These are phyloP conservation scores for Monosporascus cannonballus DNA, from an alignment of 2,329 filamentous ascomycete species.

Conservation along the genomic window DNA sequence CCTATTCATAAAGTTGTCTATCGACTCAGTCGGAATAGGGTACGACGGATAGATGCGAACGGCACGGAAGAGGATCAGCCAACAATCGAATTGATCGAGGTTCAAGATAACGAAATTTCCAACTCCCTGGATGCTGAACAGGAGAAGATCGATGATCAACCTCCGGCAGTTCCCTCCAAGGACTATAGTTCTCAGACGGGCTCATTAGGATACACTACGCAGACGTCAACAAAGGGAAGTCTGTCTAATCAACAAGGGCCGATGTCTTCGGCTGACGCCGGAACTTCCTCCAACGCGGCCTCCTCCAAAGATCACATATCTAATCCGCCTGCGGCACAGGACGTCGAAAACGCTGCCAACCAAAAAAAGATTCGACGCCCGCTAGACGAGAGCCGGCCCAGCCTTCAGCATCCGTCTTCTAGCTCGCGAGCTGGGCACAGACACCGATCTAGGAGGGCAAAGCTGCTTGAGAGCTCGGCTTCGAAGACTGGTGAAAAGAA, in stretches of 20 bases:
- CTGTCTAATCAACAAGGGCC: slow-evolving; percentile 4
- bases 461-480: slow-evolving; percentile 15
- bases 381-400: slow-evolving; percentile 13
- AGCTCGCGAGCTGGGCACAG: slow-evolving; percentile 17
- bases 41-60: slow-evolving; percentile 33
- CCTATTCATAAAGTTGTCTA: slow-evolving; percentile 53
- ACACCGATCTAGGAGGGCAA: slow-evolving; percentile 23
- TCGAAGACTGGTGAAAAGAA: slow-evolving; percentile 36
- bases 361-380: slow-evolving; percentile 41
- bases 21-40: slow-evolving; percentile 47
- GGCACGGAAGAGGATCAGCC: slow-evolving; percentile 21
- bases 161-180: slow-evolving; percentile 21
- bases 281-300: slow-evolving; percentile 2
- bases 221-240: slow-evolving; percentile 4
- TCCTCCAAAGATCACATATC: slow-evolving; percentile 17
- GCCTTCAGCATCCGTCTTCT: slow-evolving; percentile 15
- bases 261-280: slow-evolving; percentile 10
- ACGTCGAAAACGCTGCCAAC: slow-evolving; percentile 34
- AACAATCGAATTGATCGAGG: slow-evolving; percentile 18
- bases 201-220: slow-evolving; percentile 3
- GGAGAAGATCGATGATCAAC: slow-evolving; percentile 4
- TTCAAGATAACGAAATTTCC: slow-evolving; percentile 9
- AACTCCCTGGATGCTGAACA: not conserved
- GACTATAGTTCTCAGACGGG: slow-evolving; percentile 12
- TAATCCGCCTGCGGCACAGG: slow-evolving; percentile 12